phyloP scores from a whole-genome alignment of 192 early-diverging fungal genomes.

The Podila epicladia region DNA sequence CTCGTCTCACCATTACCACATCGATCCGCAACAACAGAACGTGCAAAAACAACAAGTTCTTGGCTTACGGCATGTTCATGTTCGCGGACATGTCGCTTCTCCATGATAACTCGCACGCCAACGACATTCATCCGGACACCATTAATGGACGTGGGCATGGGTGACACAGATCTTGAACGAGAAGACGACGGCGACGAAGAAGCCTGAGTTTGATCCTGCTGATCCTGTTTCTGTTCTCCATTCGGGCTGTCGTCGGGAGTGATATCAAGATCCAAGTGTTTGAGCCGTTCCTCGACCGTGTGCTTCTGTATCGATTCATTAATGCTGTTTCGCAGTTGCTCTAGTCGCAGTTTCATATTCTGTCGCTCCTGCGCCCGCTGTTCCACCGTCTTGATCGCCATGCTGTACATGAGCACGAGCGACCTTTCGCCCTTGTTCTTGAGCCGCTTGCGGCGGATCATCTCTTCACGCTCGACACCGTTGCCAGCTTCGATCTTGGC shows the following conservation, averaged over 20 bases:
- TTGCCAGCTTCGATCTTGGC: constrained; percentile 50
- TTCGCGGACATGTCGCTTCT: constrained; percentile 56
- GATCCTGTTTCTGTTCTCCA: background rate
- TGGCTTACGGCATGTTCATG: constrained; percentile 50
- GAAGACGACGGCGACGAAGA: background rate
- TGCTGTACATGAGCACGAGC: constrained; percentile 36
- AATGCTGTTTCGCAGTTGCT: background rate
- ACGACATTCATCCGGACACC: constrained; percentile 58
- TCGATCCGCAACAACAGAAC: background rate
- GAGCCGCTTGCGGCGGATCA: constrained; percentile 22
- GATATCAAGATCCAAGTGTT: background rate
- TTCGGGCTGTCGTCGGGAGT: no score
- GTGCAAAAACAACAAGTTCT: background rate
- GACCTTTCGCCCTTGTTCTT: constrained; percentile 36
- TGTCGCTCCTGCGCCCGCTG: constrained; percentile 35
- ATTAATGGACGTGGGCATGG: constrained; percentile 27
- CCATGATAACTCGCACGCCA: constrained; percentile 45
- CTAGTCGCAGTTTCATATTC: background rate
- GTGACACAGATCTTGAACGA: background rate
- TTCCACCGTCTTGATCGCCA: constrained; percentile 41
- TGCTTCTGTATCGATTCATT: background rate
- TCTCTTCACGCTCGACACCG: constrained; percentile 37
- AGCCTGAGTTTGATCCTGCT: background rate
- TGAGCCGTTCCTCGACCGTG: background rate
- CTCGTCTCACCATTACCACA: background rate